Base-by-base conservation (phyloP, 2,329 filamentous ascomycete genomes). In the Davidsoniella australis region DNA sequence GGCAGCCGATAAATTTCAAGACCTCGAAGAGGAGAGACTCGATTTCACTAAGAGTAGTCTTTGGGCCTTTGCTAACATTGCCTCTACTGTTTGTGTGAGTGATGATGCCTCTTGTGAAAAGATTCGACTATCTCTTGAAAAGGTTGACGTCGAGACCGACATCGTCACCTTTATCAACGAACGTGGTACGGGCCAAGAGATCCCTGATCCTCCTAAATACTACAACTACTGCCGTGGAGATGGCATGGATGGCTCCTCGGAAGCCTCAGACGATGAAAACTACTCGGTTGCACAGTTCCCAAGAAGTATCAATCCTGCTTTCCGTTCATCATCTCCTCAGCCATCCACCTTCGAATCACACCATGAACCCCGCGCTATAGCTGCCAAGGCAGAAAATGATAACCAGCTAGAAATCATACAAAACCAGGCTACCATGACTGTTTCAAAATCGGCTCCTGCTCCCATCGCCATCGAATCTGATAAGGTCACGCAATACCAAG, bases 201-300 rank as follows among this genome's bases (percentile, higher is more conserved):
- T 98, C 43, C 93, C 91, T 1, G 91, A 95, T 62, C 78, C 91
- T 20, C 91, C 91, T 41, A 95, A 87, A 63, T 98, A 95, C 63
- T 95, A 98, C 76, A 95, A 98, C 68, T 98, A 96, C 64, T 93
- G 86, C 62, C 82, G 91, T 9, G 91, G 89, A 14, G 88, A 94
- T 61, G 66, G 81, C 42, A 72, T 80, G 49, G 91, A 98, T 57
- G 79, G 76, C 37, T 78, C 79, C 56, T 95, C 89, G 1, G 85
- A 91, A 54, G 70, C 75, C 9, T 89, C 85, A 0, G 87, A 94
- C 18, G 88, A 94, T 55, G 86, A 88, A 4, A 79, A 75, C 57
- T 98, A 94, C 61, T 94, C 87, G 0, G 86, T 98, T 10, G 93
- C 93, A 3, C 89, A 98, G 60, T 98, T 96, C 59, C 86, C 88